Percentiles rank a stretch among this genome's conserved stretches.
These are phyloP conservation scores for Mycosarcoma maydis DNA, from an alignment of 1,284 basidiomycete species.

Conservation along the genomic window DNA sequence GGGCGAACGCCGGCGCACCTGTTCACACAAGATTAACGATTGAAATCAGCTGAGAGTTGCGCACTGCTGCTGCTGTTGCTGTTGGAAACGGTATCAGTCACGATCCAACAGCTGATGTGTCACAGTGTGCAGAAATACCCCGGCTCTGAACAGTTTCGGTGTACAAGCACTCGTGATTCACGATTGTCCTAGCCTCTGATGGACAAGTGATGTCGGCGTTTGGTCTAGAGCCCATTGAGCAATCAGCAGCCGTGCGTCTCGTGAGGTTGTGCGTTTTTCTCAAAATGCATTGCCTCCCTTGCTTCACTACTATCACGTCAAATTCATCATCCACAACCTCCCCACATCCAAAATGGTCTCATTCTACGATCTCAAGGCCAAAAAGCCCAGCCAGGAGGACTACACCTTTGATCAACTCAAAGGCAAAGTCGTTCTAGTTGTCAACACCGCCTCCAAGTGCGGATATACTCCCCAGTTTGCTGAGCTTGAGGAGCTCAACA, in stretches of 20 bases:
- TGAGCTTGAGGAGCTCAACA: slow-evolving; percentile 82
- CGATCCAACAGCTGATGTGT: no score
- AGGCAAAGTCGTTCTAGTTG: slow-evolving; percentile 71
- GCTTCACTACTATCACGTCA: not conserved
- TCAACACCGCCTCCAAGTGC: slow-evolving; percentile 72
- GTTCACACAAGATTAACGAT: no score
- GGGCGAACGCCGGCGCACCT: no score
- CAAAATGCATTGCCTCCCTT: no score
- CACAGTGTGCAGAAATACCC: no score
- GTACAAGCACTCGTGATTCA: no score
- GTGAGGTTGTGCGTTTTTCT: not conserved
- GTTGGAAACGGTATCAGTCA: no score
- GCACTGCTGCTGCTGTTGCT: no score
- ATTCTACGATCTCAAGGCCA: slow-evolving; percentile 65
- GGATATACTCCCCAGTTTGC: slow-evolving; percentile 82
- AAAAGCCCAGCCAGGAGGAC: slow-evolving; percentile 51
- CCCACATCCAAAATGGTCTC: slow-evolving; percentile 52
- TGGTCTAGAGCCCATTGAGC: not conserved
- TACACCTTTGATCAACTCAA: slow-evolving; percentile 67
- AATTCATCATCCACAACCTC: not conserved
- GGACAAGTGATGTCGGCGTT: not conserved
- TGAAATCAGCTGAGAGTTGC: no score
- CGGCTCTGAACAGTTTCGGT: no score
- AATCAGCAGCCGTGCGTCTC: not conserved
- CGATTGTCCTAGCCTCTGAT: no score